Conservation (phyloP, 2,329 filamentous ascomycete genomes). For the Moelleriella libera region DNA sequence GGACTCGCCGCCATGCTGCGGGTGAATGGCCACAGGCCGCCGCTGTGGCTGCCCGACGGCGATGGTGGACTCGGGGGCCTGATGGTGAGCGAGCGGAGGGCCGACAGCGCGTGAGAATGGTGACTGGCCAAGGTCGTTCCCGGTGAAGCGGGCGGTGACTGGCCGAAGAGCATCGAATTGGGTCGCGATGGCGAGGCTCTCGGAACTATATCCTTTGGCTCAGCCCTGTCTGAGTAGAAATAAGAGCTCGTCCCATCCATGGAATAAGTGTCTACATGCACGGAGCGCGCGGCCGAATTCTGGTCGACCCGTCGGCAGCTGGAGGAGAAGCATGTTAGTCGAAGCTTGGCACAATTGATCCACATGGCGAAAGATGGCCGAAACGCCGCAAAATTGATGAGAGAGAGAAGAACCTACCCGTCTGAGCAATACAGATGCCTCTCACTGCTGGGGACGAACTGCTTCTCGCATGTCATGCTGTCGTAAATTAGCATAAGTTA, state of each 20-base stretch:
- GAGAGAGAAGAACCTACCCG: too few relatives aligned
- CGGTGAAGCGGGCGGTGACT: conserved; percentile 36
- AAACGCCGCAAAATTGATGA: too few relatives aligned
- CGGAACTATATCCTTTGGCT: conserved; percentile 48
- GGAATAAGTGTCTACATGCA: background rate
- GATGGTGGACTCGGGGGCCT: conserved; percentile 42
- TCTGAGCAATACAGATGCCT: conserved; percentile 49
- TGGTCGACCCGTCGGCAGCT: conserved; percentile 43
- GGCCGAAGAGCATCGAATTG: conserved; percentile 34
- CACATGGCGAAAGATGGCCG: too few relatives aligned
- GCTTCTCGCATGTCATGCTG: conserved; percentile 55
- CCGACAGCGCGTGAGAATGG: conserved; percentile 32
- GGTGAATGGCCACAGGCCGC: conserved; percentile 39
- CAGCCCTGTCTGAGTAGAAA: conserved; percentile 30
- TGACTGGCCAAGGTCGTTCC: conserved; percentile 16
- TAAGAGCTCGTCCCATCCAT: conserved; percentile 23
- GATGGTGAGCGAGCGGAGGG: conserved; percentile 38
- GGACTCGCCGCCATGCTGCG: conserved; percentile 37
- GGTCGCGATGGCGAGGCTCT: conserved; percentile 49
- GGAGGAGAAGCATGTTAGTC: conserved; percentile 11
- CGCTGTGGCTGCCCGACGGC: conserved; percentile 26
- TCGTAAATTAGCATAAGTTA: conserved; percentile 1
- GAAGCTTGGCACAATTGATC: too few relatives aligned
- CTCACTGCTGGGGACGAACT: conserved; percentile 45
- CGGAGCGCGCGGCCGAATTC: conserved; percentile 17